Percentiles rank a stretch among this genome's conserved stretches.
These are phyloP conservation scores for Blastobotrys peoriensis DNA, from an alignment of 805 yeast genomes.

Conservation along the genomic window DNA sequence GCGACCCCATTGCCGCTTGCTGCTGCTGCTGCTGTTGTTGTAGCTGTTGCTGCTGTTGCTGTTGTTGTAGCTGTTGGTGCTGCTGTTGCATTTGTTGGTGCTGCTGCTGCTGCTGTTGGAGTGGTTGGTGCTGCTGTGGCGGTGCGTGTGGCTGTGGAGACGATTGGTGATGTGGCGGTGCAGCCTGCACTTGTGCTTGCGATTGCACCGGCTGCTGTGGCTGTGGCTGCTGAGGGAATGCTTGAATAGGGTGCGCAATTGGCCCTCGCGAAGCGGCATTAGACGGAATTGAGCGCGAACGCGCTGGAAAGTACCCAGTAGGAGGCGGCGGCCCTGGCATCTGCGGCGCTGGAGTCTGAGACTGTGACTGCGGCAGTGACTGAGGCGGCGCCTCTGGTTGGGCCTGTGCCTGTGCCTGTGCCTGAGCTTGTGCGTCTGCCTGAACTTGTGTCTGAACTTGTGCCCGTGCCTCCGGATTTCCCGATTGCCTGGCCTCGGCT, in stretches of 20 bases:
- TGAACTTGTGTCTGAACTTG: conserved; percentile 2
- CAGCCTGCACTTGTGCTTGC: no score
- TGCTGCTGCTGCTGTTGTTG: no score
- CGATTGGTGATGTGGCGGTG: no score
- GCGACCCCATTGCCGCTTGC: no score
- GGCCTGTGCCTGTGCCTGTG: background rate
- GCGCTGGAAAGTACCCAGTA: conserved; percentile 2
- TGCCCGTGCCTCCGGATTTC: conserved; percentile 2
- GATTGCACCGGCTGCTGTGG: conserved; percentile 9
- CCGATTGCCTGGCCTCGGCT: conserved; percentile 40
- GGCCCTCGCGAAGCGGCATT: background rate
- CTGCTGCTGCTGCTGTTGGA: no score
- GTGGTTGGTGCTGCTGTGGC: conserved; percentile 5
- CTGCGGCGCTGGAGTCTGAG: background rate
- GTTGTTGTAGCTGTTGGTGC: no score
- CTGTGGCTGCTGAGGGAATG: background rate
- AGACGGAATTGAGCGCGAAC: background rate
- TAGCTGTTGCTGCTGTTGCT: no score
- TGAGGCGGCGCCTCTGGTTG: conserved; percentile 4
- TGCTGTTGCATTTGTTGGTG: no score
- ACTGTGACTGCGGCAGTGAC: conserved; percentile 2
- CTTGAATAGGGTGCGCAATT: background rate
- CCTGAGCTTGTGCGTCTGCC: conserved; percentile 3
- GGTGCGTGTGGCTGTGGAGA: no score
- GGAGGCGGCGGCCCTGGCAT: conserved; percentile 1